Evolutionary conservation across 192 early-diverging fungal species (phyloP).

Genomic region (Entomortierella lignicola): DNA sequence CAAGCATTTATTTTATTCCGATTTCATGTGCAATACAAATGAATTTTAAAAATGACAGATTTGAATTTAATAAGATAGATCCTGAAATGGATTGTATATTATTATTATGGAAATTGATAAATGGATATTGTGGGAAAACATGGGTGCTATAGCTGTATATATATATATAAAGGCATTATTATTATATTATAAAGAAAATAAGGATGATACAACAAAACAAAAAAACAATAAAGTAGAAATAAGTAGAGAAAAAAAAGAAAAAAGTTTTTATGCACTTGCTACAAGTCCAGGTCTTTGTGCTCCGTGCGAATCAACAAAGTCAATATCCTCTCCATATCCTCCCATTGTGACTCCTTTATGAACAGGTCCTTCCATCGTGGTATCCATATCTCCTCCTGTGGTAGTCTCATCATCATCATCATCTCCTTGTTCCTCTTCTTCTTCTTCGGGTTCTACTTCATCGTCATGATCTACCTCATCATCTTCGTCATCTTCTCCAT

Average conservation of each 20-base stretch:
- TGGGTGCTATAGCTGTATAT: too few relatives aligned
- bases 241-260: background rate
- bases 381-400: background rate
- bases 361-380: background rate
- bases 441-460: conserved; percentile 10
- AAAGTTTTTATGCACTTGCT: conserved; percentile 11
- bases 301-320: conserved; percentile 20
- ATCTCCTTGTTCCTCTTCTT: conserved; percentile 1
- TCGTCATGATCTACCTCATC: conserved; percentile 5
- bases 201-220: too few relatives aligned
- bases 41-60: too few relatives aligned
- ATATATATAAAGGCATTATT: too few relatives aligned
- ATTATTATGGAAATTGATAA: too few relatives aligned
- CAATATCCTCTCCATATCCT: conserved; percentile 16
- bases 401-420: conserved; percentile 3
- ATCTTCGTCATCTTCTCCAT: conserved; percentile 5
- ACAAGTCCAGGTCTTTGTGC: conserved; percentile 5
- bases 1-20: too few relatives aligned
- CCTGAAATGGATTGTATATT: too few relatives aligned
- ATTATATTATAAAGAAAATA: background rate
- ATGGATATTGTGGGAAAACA: too few relatives aligned
- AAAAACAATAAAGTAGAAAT: too few relatives aligned
- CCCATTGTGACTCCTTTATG: background rate
- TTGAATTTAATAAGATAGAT: too few relatives aligned
- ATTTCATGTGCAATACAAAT: too few relatives aligned